Evolutionary conservation across 306 rosid species (phyloP), one percentile per base, ranked within the genome.

Genomic region (Trifolium dubium): DNA sequence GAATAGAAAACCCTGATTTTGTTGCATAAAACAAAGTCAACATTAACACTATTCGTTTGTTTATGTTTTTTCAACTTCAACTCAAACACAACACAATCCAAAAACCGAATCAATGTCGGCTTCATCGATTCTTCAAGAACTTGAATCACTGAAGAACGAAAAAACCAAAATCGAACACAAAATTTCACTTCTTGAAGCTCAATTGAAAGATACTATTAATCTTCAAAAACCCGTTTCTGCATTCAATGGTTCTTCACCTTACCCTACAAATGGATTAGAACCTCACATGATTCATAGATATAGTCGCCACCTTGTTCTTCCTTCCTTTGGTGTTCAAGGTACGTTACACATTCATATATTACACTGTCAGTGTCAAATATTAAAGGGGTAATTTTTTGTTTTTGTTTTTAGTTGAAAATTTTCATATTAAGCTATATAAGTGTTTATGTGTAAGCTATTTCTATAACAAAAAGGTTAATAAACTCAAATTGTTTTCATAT

Each of bases 251-350:
- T 79, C 87, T 56, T 74, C 75, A 28, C 32, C 51, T 8, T 74
- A 73, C 19, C 3, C 70, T 9, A 76, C 82, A 3, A 88, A 79
- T 59, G 87, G 83, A 5, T 80, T 94, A 66, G 65, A 89, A 4
- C 88, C 91, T 10, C 77, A 89, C 71, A 79, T 79, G 91, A 91
- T 94, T 60, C 87, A 89, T 85, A 87, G 99, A 79, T 92, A 94
- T 86, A 94, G 99, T 69, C 95, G 99, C 39, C 99, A 94, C 74
- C 97, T 94, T 9, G 51, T 94, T 79, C 96, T 94, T 53, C 99
- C 99, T 69, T 85, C 96, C 8, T 88, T 94, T 29, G 99, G 98
- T 2, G 92, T 94, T 77, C 84, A 88, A 92, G 71, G 71, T 65
- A 65, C 14, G 17, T 4, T 4, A 50, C 17, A 15, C 37, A 41